Base-by-base conservation (phyloP, 2,329 filamentous ascomycete genomes). In the Pestalotiopsis sp. region DNA sequence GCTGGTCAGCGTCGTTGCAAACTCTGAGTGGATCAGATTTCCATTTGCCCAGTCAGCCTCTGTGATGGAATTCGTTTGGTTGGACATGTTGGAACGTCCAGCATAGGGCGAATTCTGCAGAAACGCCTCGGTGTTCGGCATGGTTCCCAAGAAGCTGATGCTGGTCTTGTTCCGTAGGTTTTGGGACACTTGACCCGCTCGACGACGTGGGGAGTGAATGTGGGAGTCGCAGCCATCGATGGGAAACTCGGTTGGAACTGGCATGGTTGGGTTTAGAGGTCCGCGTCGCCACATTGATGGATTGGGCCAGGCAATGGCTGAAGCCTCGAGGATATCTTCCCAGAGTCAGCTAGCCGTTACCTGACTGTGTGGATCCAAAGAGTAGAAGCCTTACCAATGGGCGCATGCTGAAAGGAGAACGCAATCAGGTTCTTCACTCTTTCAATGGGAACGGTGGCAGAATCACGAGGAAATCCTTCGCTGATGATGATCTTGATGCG, bases 341-440 rank as follows among this genome's bases (percentile, higher is more conserved):
- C 4, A 2, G 41, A 59, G 65, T 20, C 70, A 49, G 7, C 65
- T 27, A 56, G 52, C 20, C 0, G 38, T 41, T 4, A 31, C 23
- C 6, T 7, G 49, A 17, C 36, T 17, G 6, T 17, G 25, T 13
- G 4, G 17, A 31, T 59, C 4, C 11, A 36, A 59, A 23, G 6
- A 27, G 13, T 7, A 2, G 31, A n/a, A 5, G 59, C 80, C 85
- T 72, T 82, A 95, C 93, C 86, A 67, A 92, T 81, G 1, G 94
- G 93, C 41, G 92, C 94, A 82, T 96, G 93, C 75, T 96, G 93
- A 74, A 97, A 97, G 1, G 93, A 91, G 79, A 97, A 96, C 14
- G 88, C 87, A 27, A 94, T 87, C 59, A 94, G 80, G 74, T 95
- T 93, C 75, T 91, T 92, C 70, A 92, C 83, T 56, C 89, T 84